Conservation (phyloP, 1,284 basidiomycete genomes). For the Inonotus obliquus region DNA sequence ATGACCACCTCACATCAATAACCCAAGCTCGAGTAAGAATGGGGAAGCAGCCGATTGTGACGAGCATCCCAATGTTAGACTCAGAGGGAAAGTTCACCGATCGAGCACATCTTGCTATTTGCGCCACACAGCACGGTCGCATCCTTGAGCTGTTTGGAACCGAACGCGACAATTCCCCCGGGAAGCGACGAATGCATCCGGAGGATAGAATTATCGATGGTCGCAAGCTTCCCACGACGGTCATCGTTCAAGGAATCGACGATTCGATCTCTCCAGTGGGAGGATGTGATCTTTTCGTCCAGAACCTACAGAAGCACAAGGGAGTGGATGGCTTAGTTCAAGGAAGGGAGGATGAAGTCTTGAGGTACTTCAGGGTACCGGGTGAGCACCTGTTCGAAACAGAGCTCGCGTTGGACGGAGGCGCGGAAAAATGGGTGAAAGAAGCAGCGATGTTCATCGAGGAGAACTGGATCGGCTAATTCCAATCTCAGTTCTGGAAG, state of each 20-base stretch:
- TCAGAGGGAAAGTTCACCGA: neutral
- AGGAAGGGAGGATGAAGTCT: conserved; percentile 2
- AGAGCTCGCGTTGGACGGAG: neutral
- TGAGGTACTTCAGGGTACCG: conserved; percentile 6
- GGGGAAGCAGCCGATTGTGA: conserved; percentile 5
- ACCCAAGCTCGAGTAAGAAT: neutral
- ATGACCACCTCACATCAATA: conserved; percentile 10
- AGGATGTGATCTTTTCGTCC: conserved; percentile 9
- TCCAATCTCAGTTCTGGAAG: neutral
- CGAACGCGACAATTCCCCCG: conserved; percentile 5
- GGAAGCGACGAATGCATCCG: conserved; percentile 6
- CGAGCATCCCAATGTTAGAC: conserved; percentile 2
- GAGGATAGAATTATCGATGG: conserved; percentile 15
- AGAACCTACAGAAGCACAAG: conserved; percentile 6
- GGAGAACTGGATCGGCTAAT: conserved; percentile 1
- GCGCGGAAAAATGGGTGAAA: conserved; percentile 2
- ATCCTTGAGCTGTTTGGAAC: conserved; percentile 10
- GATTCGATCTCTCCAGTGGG: conserved; percentile 9
- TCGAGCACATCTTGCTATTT: neutral
- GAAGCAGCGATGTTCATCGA: conserved; percentile 1
- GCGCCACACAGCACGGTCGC: conserved; percentile 9
- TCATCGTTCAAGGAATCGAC: conserved; percentile 9
- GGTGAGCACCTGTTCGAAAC: conserved; percentile 14
- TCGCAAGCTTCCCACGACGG: neutral
- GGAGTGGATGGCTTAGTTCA: conserved; percentile 6